These are phyloP conservation scores for Wickerhamiella infanticola DNA, from an alignment of 1,139 yeast genomes.

Conservation along the genomic window DNA sequence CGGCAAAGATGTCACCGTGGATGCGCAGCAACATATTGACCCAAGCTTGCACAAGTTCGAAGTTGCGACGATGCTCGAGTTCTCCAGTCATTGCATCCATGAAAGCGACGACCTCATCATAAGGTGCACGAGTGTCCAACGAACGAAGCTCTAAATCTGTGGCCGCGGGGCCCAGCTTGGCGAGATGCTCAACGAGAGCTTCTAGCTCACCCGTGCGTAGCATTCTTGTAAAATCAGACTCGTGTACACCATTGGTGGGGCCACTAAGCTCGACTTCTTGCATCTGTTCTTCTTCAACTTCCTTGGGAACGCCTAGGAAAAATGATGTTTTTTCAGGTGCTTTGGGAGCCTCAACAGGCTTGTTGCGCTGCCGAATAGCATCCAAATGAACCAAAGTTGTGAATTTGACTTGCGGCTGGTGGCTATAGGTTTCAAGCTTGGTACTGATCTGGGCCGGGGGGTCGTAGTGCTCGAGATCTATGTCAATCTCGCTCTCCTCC, in stretches of 20 bases:
- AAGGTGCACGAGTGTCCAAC: constrained; percentile 45
- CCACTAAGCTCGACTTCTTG: constrained; percentile 9
- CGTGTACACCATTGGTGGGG: constrained; percentile 29
- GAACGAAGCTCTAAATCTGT: constrained; percentile 82
- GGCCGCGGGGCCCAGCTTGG: constrained; percentile 57
- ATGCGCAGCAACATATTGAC: constrained; percentile 55
- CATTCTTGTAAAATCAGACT: constrained; percentile 56
- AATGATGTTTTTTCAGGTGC: constrained; percentile 75
- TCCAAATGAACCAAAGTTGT: constrained; percentile 69
- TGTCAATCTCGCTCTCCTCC: constrained; percentile 27
- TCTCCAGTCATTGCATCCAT: constrained; percentile 52
- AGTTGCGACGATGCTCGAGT: constrained; percentile 40
- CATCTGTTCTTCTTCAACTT: constrained; percentile 18
- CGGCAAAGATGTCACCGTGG: constrained; percentile 56
- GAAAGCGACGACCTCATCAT: constrained; percentile 48
- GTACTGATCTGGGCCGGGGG: constrained; percentile 53
- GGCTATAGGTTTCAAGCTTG: constrained; percentile 54
- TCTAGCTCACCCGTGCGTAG: constrained; percentile 37
- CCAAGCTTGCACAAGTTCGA: constrained; percentile 63
- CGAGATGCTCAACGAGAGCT: constrained; percentile 39
- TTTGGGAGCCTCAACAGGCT: constrained; percentile 79
- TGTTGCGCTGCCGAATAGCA: constrained; percentile 68
- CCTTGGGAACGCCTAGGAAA: constrained; percentile 35
- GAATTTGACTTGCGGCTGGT: constrained; percentile 65
- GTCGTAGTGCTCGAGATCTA: constrained; percentile 29